phyloP scores from a whole-genome alignment of 768 basidiomycete genomes.

The Russula virescens region DNA sequence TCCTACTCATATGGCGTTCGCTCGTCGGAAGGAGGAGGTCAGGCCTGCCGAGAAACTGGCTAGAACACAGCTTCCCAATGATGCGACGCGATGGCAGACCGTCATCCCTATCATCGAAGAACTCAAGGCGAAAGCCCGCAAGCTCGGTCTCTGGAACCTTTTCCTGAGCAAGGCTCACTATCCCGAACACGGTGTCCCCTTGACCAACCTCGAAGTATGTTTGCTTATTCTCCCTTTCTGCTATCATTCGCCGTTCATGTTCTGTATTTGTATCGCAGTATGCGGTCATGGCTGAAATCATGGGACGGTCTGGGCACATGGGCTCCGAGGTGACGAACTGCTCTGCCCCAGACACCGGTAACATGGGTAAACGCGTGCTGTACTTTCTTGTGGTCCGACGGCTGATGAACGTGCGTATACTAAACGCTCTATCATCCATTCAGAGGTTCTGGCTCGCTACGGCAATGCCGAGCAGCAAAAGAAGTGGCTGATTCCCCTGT shows the following conservation, averaged over 20 bases:
- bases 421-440: not conserved
- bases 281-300: conserved; percentile 93
- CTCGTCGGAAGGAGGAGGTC: conserved; percentile 66
- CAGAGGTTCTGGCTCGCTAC: conserved; percentile 95
- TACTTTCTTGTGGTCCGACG: not conserved
- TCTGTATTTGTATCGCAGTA: conserved; percentile 50
- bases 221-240: not conserved
- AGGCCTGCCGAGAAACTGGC: conserved; percentile 72
- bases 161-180: conserved; percentile 95
- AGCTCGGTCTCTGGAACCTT: conserved; percentile 92
- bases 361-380: conserved; percentile 67
- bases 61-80: conserved; percentile 73
- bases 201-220: conserved; percentile 87
- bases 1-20: not conserved
- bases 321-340: conserved; percentile 90
- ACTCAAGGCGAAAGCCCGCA: conserved; percentile 83
- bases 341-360: conserved; percentile 95
- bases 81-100: conserved; percentile 77
- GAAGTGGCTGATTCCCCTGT: conserved; percentile 80
- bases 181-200: conserved; percentile 80
- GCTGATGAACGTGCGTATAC: too few relatives aligned
- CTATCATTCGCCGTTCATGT: not conserved
- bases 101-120: conserved; percentile 75
- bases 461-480: conserved; percentile 88
- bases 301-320: conserved; percentile 77